Conservation (phyloP, 1,284 basidiomycete genomes). For the Marasmius fiardii region DNA sequence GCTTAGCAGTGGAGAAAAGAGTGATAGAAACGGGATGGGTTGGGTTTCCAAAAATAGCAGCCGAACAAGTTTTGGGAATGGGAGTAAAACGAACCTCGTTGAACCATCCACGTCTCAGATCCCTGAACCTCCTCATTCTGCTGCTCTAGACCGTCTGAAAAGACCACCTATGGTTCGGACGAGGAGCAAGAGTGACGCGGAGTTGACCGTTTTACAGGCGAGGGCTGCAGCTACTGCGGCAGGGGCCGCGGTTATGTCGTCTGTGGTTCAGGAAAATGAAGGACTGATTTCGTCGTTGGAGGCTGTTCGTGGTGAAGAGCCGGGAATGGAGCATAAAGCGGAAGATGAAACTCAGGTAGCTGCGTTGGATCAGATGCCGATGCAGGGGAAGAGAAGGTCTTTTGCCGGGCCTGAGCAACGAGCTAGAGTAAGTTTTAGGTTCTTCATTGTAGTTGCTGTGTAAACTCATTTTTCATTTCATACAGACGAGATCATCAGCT, state of each 20-base stretch:
- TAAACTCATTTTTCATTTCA: background rate
- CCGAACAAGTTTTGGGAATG: background rate
- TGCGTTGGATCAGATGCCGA: background rate
- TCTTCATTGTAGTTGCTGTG: background rate
- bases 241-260: background rate
- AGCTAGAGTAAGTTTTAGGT: background rate
- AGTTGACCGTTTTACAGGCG: conserved; percentile 31
- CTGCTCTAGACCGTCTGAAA: conserved; percentile 14
- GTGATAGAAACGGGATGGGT: background rate
- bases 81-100: background rate
- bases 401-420: background rate
- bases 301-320: background rate
- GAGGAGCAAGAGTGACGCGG: conserved; percentile 61
- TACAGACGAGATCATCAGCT: conserved; percentile 22
- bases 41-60: background rate
- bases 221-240: background rate
- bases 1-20: background rate
- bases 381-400: background rate
- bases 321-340: conserved; percentile 7
- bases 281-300: background rate
- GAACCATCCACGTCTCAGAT: background rate
- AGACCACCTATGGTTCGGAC: conserved; percentile 39
- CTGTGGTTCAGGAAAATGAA: background rate
- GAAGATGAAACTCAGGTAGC: conserved; percentile 12
- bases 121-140: background rate